phyloP scores from a whole-genome alignment of 805 yeast species.

The Barnettozyma sp. region DNA sequence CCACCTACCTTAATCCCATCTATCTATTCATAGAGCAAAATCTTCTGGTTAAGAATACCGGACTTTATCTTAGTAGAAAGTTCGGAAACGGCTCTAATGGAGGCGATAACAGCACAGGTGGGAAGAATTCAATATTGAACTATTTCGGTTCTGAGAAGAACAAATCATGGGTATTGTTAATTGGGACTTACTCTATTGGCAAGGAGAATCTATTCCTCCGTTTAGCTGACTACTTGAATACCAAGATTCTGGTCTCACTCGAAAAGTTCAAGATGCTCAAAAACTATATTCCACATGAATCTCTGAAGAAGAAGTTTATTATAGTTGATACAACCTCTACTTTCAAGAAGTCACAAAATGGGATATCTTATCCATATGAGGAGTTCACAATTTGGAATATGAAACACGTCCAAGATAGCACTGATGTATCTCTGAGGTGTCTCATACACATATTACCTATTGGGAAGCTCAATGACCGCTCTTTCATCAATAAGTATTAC shows the following conservation, averaged over 20 bases:
- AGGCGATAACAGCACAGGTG: no score
- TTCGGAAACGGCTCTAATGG: conserved; percentile 20
- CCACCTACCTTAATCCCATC: conserved; percentile 76
- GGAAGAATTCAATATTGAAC: conserved; percentile 30
- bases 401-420: conserved; percentile 1
- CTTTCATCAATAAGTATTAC: conserved; percentile 23
- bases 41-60: conserved; percentile 54
- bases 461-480: conserved; percentile 39
- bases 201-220: conserved; percentile 79
- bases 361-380: conserved; percentile 3
- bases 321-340: conserved; percentile 4
- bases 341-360: conserved; percentile 9
- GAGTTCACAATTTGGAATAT: conserved; percentile 5
- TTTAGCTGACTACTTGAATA: conserved; percentile 43
- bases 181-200: conserved; percentile 91
- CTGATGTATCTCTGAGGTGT: conserved; percentile 11
- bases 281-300: conserved; percentile 3
- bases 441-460: conserved; percentile 72
- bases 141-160: conserved; percentile 23
- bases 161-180: conserved; percentile 41
- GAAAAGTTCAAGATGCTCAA: conserved; percentile 25
- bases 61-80: conserved; percentile 36
- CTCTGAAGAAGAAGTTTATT: not conserved
- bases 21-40: conserved; percentile 76
- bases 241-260: conserved; percentile 45